Evolutionary conservation across 1,284 basidiomycete genomes (phyloP).

Genomic region (Kalmanozyma brasiliensis): DNA sequence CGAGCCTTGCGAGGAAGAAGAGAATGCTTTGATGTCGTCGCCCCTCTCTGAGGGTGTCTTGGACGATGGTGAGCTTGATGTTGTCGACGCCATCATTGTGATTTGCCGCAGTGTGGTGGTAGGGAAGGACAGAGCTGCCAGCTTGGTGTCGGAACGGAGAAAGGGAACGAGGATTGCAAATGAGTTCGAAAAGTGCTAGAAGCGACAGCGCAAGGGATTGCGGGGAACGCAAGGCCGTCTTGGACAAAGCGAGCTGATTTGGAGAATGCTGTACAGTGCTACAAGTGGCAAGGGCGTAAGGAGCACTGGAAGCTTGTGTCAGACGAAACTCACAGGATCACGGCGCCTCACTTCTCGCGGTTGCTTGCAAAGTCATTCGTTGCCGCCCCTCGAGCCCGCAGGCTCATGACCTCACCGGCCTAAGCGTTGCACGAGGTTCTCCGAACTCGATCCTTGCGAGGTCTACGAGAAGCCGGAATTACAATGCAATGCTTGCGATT

Average conservation of each 20-base stretch:
- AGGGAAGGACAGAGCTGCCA: neutral
- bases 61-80: slow-evolving; percentile 29
- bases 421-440: too few species aligned
- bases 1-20: slow-evolving; percentile 18
- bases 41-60: slow-evolving; percentile 31
- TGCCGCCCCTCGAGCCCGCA: too few species aligned
- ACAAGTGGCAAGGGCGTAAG: too few species aligned
- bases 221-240: slow-evolving; percentile 1
- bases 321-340: too few species aligned
- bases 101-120: neutral
- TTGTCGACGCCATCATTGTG: slow-evolving; percentile 4
- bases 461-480: too few species aligned
- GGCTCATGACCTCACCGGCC: too few species aligned
- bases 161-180: neutral
- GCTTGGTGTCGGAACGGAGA: neutral
- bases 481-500: slow-evolving; percentile 10
- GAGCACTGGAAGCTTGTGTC: too few species aligned
- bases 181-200: neutral
- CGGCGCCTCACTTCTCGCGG: too few species aligned
- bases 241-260: neutral
- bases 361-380: too few species aligned
- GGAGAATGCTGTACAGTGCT: too few species aligned
- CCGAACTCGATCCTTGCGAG: too few species aligned
- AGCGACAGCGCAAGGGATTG: neutral
- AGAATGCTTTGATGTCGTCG: slow-evolving; percentile 11